Base-by-base conservation (phyloP, 805 yeast genomes). In the Candida ponderosae region DNA sequence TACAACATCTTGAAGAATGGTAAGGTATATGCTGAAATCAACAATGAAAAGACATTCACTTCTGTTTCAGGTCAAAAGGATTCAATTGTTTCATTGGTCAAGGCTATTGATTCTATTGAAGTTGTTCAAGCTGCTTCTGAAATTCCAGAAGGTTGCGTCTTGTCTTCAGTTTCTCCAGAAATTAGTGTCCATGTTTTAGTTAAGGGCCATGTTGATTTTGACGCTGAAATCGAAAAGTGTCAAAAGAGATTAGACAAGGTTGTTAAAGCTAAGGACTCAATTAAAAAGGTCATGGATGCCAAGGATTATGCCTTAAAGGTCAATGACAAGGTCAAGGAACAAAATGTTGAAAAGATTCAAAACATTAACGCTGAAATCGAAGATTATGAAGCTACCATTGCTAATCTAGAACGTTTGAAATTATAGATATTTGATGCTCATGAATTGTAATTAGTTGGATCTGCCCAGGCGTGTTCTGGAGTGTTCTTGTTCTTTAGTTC, bases 151-250 rank as follows among this genome's bases (percentile, higher is more conserved):
- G 98, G 98, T 33, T 85, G 95, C 61, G 96, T 90, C 31, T 73
- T 88, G 47, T 79, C 78, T 49, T 75, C 94, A 39, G 86, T 90
- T 40, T 75, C 77, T 41, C 81, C 95, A 34, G 82, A 76, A 38
- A 79, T 86, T 58, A 81, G 78, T 42, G 97, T 89, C 17, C 96
- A 87, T 53, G 76, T 90, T 23, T 71, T 93, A 58, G 96, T 90
- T 40, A 89, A 87, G 71, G 98, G 97, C 38, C 89, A 83, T 57
- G 79, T 93, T 48, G 97, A 90, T 60, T 74, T 89, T 49, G 97
- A 88, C 53, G 82, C 82, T 39, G 97, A 93, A 66, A 84, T 93
- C 52, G 56, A 68, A 49, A 93, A 90, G 72, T 93, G 88, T 29
- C 61, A 68, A 53, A 77, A 76, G 72, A 90, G 84, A 68, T 70